Base-by-base conservation (phyloP, 352 stramenopile species). In the Phytophthora kernoviae region DNA sequence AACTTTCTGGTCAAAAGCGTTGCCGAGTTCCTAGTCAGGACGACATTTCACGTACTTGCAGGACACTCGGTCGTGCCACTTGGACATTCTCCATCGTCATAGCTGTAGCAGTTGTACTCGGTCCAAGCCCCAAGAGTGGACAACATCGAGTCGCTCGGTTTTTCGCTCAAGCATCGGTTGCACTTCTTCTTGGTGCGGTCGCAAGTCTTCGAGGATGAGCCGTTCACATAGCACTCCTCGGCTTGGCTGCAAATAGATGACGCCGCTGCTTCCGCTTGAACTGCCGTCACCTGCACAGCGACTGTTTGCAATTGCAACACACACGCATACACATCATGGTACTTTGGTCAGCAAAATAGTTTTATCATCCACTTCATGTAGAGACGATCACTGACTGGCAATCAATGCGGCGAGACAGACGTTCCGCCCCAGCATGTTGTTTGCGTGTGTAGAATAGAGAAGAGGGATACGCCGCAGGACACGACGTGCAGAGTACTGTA, bases 91-190 rank as follows among this genome's bases (percentile, higher is more conserved):
- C 59, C 66, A 53, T 68, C 43, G 33, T 73, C 32, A 22, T 70
- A 65, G 22, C 62, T 54, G 65, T 81, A 75, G 65, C 79, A 88
- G n/a, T 58, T 62, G 68, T 79, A 84, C 52, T 81, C 65, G 17
- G 63, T 72, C 22, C 14, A 63, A n/a, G 50, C 46, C 22, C 70
- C 49, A 27, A 79, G 4, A 5, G 17, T 37, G 8, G 62, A 5
- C 51, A 58, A 66, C 8, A 68, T 27, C 6, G 55, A 63, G 27
- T 74, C 50, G 27, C 50, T 69, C 14, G 76, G 48, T 27, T 58
- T 62, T 48, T 75, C 54, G 20, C 26, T 54, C 20, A 88, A 18
- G 32, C 78, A 88, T 27, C 58, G 73, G n/a, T 79, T 69, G 50
- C 78, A 88, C 32, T 63, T 73, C 37, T 67, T 68, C 39, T 68